phyloP scores from a whole-genome alignment of 768 basidiomycete genomes.

The Mycena belliarum region DNA sequence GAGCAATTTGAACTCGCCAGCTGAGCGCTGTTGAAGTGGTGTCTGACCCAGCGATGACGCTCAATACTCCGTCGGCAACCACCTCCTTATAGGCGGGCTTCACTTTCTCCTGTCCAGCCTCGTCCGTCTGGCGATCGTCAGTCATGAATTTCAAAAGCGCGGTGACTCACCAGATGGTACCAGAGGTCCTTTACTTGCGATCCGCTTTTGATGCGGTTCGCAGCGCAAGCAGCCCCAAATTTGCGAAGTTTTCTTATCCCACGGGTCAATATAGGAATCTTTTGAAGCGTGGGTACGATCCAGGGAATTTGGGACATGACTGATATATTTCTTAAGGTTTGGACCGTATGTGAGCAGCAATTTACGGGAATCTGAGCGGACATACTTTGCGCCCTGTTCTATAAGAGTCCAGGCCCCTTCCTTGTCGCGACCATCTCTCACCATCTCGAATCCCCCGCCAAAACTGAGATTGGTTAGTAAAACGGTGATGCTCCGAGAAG shows the following conservation, averaged over 20 bases:
- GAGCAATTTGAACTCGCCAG: background rate
- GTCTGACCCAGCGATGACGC: conserved; percentile 40
- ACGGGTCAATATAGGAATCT: conserved; percentile 1
- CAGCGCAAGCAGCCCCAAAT: conserved; percentile 11
- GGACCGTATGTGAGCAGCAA: background rate
- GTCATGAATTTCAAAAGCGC: background rate
- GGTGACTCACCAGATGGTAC: conserved; percentile 37
- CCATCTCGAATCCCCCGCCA: conserved; percentile 31
- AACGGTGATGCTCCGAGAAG: background rate
- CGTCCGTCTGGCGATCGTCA: conserved; percentile 34
- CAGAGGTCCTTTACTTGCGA: conserved; percentile 44
- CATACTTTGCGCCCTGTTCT: conserved; percentile 45
- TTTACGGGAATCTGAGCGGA: background rate
- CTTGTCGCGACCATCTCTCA: conserved; percentile 43
- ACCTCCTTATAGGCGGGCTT: conserved; percentile 36
- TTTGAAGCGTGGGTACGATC: conserved; percentile 6
- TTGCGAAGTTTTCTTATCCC: background rate
- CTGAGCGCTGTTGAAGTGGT: conserved; percentile 38
- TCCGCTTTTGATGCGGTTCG: conserved; percentile 12
- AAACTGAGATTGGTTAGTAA: conserved; percentile 11
- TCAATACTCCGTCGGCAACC: conserved; percentile 37
- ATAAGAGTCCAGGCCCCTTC: conserved; percentile 48
- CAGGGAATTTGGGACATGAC: conserved; percentile 36
- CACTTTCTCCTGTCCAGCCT: conserved; percentile 36
- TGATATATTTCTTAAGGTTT: conserved; percentile 32